Evolutionary conservation across 1,284 basidiomycete species (phyloP).

Genomic region (Earliella scabrosa): DNA sequence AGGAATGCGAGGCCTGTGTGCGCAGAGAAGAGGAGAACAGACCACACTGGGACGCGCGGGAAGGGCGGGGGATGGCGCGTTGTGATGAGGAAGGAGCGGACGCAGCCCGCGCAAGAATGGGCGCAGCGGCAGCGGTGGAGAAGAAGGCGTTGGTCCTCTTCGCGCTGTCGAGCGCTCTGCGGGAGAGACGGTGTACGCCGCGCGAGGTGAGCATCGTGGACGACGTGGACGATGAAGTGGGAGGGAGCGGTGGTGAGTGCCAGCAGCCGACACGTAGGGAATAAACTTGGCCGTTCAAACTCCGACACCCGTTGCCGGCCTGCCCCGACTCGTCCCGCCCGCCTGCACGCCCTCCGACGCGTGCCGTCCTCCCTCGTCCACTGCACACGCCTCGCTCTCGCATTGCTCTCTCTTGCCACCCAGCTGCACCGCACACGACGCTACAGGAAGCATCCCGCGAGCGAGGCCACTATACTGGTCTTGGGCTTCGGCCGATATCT

Average conservation of each 20-base stretch:
- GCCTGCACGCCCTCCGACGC: constrained; percentile 13
- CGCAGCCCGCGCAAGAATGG: constrained; percentile 41
- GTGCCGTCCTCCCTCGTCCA: constrained; percentile 53
- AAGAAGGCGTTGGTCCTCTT: constrained; percentile 79
- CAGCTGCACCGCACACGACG: background rate
- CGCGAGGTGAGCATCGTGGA: constrained; percentile 77
- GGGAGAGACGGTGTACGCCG: constrained; percentile 82
- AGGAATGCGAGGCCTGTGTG: constrained; percentile 7
- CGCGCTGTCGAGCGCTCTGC: constrained; percentile 75
- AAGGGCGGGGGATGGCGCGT: constrained; percentile 45
- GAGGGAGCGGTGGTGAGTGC: constrained; percentile 31
- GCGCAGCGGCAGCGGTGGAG: constrained; percentile 63
- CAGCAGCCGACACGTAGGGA: constrained; percentile 30
- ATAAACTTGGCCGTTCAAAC: constrained; percentile 38
- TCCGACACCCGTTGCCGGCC: constrained; percentile 36
- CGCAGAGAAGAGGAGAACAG: constrained; percentile 27
- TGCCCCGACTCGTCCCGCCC: constrained; percentile 31
- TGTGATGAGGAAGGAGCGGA: constrained; percentile 38
- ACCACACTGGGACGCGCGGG: constrained; percentile 50
- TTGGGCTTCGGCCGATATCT: constrained; percentile 18
- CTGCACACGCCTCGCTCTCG: too few relatives aligned
- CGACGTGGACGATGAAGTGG: constrained; percentile 37
- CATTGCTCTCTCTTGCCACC: background rate
- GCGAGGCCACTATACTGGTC: background rate
- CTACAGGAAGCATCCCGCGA: background rate